phyloP scores from a whole-genome alignment of 2,329 filamentous ascomycete genomes.

The Drechslerella dactyloides region DNA sequence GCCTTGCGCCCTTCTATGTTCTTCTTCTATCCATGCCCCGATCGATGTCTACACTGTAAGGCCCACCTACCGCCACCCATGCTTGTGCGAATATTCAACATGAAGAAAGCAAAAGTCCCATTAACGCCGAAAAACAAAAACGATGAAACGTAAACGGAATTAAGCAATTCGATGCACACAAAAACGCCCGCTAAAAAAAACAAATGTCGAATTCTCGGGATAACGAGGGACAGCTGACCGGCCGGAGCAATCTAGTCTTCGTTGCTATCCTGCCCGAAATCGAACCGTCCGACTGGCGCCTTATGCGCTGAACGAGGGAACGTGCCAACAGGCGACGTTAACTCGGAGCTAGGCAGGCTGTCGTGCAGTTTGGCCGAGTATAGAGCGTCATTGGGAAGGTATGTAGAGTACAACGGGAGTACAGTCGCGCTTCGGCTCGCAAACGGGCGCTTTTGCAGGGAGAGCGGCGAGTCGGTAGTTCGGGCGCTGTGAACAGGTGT shows the following conservation, averaged over 20 bases:
- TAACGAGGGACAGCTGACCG: background rate
- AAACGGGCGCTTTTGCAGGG: slow-evolving; percentile 30
- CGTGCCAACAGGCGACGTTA: slow-evolving; percentile 13
- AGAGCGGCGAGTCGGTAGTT: slow-evolving; percentile 13
- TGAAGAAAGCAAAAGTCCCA: background rate
- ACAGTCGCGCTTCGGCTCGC: slow-evolving; percentile 35
- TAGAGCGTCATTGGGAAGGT: slow-evolving; percentile 21
- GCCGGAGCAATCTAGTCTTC: slow-evolving; percentile 9
- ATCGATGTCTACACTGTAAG: background rate
- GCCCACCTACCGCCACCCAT: background rate
- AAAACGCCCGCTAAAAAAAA: background rate
- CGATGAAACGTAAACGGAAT: background rate
- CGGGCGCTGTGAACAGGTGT: slow-evolving; percentile 5
- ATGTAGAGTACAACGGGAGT: slow-evolving; percentile 32
- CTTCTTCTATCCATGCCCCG: background rate
- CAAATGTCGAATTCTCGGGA: background rate
- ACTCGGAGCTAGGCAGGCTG: slow-evolving; percentile 6
- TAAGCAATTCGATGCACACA: background rate
- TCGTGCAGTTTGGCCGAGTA: slow-evolving; percentile 27
- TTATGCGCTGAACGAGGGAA: background rate
- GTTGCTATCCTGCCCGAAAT: slow-evolving; percentile 1
- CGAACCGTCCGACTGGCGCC: background rate
- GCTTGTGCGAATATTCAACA: background rate
- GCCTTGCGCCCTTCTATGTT: background rate
- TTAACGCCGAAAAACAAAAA: background rate